Conservation (phyloP, 2,329 filamentous ascomycete species). For the Chalaropsis ovoidea region DNA sequence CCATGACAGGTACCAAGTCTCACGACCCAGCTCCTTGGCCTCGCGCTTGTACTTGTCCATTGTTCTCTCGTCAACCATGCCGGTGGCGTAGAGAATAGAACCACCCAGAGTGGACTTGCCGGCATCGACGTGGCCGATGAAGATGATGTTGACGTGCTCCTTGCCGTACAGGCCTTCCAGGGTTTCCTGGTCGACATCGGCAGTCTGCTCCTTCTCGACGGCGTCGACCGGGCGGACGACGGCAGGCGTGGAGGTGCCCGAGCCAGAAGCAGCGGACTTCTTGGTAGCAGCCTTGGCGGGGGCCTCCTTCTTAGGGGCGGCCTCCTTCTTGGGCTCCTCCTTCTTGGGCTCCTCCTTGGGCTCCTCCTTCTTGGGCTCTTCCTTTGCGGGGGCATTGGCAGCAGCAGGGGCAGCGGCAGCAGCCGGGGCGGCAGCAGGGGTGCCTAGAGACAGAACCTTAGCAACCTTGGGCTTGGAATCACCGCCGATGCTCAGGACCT, state of each 20-base stretch:
- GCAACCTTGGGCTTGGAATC: constrained; percentile 43
- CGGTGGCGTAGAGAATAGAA: constrained; percentile 82
- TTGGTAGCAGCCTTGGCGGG: constrained; percentile 80
- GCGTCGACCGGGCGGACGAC: constrained; percentile 63
- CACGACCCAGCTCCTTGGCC: constrained; percentile 88
- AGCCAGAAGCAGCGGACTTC: constrained; percentile 68
- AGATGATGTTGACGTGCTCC: constrained; percentile 86
- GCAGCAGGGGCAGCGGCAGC: constrained; percentile 1
- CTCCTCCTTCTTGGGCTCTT: constrained; percentile 18
- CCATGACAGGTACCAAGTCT: constrained; percentile 99
- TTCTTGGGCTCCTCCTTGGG: constrained; percentile 33
- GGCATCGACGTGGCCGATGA: constrained; percentile 95
- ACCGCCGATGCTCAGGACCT: constrained; percentile 67
- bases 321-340: constrained; percentile 41
- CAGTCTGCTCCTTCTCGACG: constrained; percentile 70
- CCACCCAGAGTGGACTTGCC: constrained; percentile 95
- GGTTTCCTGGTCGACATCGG: constrained; percentile 60
- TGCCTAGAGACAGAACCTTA: constrained; percentile 38
- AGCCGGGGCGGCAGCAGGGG: constrained; percentile 31
- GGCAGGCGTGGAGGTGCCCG: constrained; percentile 74
- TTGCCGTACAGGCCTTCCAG: constrained; percentile 95
- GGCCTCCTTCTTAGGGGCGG: constrained; percentile 45
- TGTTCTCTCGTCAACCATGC: constrained; percentile 98
- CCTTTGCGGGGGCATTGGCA: neutral
- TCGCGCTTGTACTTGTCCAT: constrained; percentile 97